phyloP scores from a whole-genome alignment of 2,329 filamentous ascomycete species.

The Talaromyces sp. region DNA sequence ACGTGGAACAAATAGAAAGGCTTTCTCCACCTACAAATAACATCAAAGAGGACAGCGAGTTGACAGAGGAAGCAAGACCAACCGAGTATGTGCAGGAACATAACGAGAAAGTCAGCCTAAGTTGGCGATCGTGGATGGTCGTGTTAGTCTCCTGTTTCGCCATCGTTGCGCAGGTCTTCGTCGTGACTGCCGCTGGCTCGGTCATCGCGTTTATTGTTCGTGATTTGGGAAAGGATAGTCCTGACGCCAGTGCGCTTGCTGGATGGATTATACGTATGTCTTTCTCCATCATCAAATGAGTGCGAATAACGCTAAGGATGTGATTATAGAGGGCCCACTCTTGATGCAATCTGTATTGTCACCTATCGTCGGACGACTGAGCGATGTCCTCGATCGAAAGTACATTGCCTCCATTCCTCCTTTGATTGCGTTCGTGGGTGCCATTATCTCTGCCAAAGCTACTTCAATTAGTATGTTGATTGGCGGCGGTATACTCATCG shows the following conservation, averaged over 20 bases:
- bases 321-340: conserved; percentile 10
- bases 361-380: conserved; percentile 14
- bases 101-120: neutral
- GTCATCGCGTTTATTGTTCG: conserved; percentile 16
- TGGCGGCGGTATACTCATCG: conserved; percentile 14
- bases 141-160: conserved; percentile 13
- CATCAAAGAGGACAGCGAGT: neutral
- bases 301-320: neutral
- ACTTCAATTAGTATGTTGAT: conserved; percentile 16
- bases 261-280: conserved; percentile 16
- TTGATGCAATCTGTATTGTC: conserved; percentile 14
- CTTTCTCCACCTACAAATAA: neutral
- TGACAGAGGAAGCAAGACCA: neutral
- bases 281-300: neutral
- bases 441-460: conserved; percentile 13
- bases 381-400: conserved; percentile 15
- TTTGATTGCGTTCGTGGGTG: conserved; percentile 12
- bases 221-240: conserved; percentile 5
- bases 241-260: neutral
- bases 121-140: conserved; percentile 16
- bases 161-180: conserved; percentile 16
- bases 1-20: neutral
- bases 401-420: conserved; percentile 14
- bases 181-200: conserved; percentile 15
- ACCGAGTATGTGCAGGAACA: neutral